These are phyloP conservation scores for Chrysosporium keratinophilum DNA, from an alignment of 2,329 filamentous ascomycete genomes.

Conservation along the genomic window DNA sequence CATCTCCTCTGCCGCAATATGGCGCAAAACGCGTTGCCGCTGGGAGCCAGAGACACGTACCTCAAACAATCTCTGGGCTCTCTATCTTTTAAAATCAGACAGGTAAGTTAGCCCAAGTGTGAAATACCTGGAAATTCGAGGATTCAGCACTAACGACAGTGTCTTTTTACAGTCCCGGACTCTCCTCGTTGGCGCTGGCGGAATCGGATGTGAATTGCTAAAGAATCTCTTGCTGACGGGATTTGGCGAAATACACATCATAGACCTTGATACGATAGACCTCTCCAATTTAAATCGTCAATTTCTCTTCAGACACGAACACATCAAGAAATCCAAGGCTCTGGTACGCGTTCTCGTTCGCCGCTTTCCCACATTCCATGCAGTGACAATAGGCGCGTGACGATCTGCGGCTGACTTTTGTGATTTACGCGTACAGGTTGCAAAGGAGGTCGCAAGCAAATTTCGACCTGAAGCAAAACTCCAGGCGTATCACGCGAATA, in stretches of 20 bases:
- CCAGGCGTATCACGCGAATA: conserved; percentile 83
- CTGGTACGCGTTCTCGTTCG: conserved; percentile 48
- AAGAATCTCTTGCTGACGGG: conserved; percentile 91
- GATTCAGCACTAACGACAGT: background rate
- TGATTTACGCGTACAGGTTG: conserved; percentile 50
- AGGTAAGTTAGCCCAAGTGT: conserved; percentile 25
- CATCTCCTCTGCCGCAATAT: background rate
- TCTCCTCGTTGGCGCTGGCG: conserved; percentile 89
- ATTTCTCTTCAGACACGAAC: conserved; percentile 90
- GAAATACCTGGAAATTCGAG: background rate
- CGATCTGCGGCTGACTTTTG: conserved; percentile 16
- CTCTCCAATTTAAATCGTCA: conserved; percentile 95
- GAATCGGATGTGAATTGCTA: conserved; percentile 92
- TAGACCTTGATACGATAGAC: conserved; percentile 97
- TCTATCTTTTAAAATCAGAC: conserved; percentile 31
- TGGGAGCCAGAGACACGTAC: conserved; percentile 28
- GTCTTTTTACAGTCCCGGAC: conserved; percentile 57
- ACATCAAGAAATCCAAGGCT: conserved; percentile 96
- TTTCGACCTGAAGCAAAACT: conserved; percentile 88
- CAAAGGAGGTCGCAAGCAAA: conserved; percentile 76
- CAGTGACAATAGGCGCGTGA: background rate
- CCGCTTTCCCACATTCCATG: background rate
- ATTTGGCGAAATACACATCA: conserved; percentile 86
- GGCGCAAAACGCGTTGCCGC: background rate
- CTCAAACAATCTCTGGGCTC: conserved; percentile 37